Base-by-base conservation (phyloP, 306 rosid genomes). In the Arachis stenosperma region DNA sequence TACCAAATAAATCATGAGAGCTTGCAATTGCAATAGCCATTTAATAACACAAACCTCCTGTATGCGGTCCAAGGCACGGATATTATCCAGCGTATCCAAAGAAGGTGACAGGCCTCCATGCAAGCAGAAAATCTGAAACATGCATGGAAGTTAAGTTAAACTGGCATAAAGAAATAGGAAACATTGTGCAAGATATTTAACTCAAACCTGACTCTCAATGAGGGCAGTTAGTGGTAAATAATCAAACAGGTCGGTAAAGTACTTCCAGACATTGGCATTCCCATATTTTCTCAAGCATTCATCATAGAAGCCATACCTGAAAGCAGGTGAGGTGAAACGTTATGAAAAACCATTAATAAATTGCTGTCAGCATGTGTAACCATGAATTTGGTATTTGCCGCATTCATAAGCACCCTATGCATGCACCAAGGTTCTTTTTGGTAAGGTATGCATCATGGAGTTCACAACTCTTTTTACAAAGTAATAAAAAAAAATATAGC, bases 71-170 rank as follows among this genome's bases (percentile, higher is more conserved):
- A 93, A 83, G 37, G 98, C 90, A 50, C 97, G 90, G 37, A 93
- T 89, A 73, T 93, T 93, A 81, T 93, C 98, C 83, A 93, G 81
- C 15, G 98, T 93, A 78, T 93, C 98, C 87, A 93, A 79, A 66
- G 98, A 93, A 57, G 98, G 98, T 47, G 98, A 93, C 65, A 93
- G 97, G 67, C 98, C 98, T 64, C 98, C 98, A 68, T 93, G 98
- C 89, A 93, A 89, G 80, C 98, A 93, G 89, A 93, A 93, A 70
- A 90, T 84, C 98, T 93, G 84, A 22, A 68, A 84, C 13, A 71
- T 47, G 74, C 14, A 66, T 6, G 33, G 17, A 81, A 54, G 74
- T 80, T 46, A 81, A 54, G 74, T 80, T 46, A 83, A 83, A 80
- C 63, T 65, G 66, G 48, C 60, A 77, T 54, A 42, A 52, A 61